These are phyloP conservation scores for Ceratocystis destructans DNA, from an alignment of 2,329 filamentous ascomycete species.

Conservation along the genomic window DNA sequence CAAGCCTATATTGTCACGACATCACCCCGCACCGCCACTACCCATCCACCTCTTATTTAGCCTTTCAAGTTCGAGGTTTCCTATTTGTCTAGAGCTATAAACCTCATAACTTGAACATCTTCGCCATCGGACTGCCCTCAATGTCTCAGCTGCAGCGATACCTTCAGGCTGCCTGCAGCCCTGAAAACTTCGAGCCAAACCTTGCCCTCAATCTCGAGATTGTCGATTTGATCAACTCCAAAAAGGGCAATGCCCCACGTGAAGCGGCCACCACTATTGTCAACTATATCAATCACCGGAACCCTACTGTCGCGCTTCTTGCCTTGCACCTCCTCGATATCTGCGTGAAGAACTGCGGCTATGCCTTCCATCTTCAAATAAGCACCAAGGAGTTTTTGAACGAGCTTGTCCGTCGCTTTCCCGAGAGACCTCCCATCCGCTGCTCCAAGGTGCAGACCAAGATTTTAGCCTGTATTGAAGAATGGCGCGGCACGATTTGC, in stretches of 20 bases:
- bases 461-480: constrained; percentile 92
- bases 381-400: constrained; percentile 98
- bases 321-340: constrained; percentile 91
- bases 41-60: not conserved
- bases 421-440: constrained; percentile 78
- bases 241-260: constrained; percentile 89
- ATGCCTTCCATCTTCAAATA: constrained; percentile 96
- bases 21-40: constrained; percentile 7
- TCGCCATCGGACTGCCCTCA: not conserved
- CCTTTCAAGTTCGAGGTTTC: not conserved
- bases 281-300: constrained; percentile 89
- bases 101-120: not conserved
- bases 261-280: constrained; percentile 91
- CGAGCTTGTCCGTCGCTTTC: constrained; percentile 89
- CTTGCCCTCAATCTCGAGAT: constrained; percentile 94
- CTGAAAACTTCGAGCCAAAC: constrained; percentile 96
- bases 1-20: not conserved
- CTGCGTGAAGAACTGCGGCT: constrained; percentile 98
- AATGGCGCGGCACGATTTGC: constrained; percentile 97
- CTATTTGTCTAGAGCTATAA: too few relatives aligned
- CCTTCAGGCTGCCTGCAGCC: constrained; percentile 90
- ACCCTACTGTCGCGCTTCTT: constrained; percentile 83
- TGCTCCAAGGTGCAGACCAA: constrained; percentile 76
- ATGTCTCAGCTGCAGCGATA: constrained; percentile 85
- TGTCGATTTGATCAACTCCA: constrained; percentile 87